phyloP scores from a whole-genome alignment of 805 yeast species.

The Candida tibetensis region DNA sequence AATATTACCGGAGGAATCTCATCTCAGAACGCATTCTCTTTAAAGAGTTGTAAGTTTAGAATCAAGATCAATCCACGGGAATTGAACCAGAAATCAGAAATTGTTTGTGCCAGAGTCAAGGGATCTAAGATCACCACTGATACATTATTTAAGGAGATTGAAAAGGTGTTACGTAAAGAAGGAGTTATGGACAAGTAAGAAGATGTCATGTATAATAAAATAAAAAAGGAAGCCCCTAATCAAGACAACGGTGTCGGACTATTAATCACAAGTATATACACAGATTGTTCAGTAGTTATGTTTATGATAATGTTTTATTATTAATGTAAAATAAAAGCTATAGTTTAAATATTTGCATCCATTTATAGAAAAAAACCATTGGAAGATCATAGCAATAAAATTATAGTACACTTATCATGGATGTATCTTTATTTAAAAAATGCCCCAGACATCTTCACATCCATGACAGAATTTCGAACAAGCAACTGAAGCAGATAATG shows the following conservation, averaged over 20 bases:
- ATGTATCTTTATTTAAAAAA: too few species aligned
- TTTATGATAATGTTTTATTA: not conserved
- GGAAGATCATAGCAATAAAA: too few species aligned
- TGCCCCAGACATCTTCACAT: constrained; percentile 97
- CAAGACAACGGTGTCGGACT: not conserved
- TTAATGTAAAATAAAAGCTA: not conserved
- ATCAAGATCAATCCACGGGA: constrained; percentile 47
- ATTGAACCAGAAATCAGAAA: constrained; percentile 44
- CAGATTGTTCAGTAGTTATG: too few species aligned
- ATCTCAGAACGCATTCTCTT: constrained; percentile 56
- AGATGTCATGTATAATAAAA: not conserved
- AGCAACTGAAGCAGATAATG: constrained; percentile 95
- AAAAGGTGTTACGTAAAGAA: constrained; percentile 62
- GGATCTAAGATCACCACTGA: constrained; percentile 65
- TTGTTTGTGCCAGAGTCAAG: constrained; percentile 58
- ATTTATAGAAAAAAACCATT: too few species aligned
- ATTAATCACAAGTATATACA: too few species aligned
- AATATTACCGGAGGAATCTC: constrained; percentile 62
- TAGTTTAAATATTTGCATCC: not conserved
- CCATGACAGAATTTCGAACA: constrained; percentile 98
- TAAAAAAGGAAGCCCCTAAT: not conserved
- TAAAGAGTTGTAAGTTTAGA: constrained; percentile 63
- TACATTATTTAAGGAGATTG: constrained; percentile 59
- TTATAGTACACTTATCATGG: too few species aligned
- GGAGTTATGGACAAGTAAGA: constrained; percentile 46